Evolutionary conservation across 2,329 filamentous ascomycete genomes (phyloP).

Genomic region (Rhynchosporium secalis): DNA sequence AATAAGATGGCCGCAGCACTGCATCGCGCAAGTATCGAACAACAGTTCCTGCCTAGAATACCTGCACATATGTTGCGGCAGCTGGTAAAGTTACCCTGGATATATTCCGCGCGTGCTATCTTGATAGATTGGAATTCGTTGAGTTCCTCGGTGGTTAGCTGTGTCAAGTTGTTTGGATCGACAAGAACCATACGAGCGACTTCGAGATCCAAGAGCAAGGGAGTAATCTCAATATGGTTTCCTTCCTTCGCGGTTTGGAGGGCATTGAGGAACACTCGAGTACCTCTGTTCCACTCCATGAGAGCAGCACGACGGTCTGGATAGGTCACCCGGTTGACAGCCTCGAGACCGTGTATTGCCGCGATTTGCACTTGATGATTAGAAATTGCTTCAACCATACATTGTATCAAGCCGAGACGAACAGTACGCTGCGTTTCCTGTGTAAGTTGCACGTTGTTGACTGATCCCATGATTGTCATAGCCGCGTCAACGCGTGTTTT

Average conservation of each 20-base stretch:
- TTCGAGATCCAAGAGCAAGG: constrained; percentile 12
- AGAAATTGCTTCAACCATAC: neutral
- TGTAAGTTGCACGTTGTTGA: neutral
- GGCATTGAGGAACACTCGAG: constrained; percentile 9
- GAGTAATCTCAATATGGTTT: neutral
- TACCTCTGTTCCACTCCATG: constrained; percentile 17
- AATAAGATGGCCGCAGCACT: constrained; percentile 13
- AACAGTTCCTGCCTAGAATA: neutral
- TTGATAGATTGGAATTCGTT: constrained; percentile 8
- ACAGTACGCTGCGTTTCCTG: neutral
- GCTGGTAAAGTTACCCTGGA: neutral
- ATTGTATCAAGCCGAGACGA: neutral
- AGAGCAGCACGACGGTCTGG: constrained; percentile 6
- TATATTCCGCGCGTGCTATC: neutral
- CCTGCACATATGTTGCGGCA: neutral
- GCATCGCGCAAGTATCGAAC: constrained; percentile 8
- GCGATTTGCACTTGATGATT: constrained; percentile 14
- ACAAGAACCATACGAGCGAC: constrained; percentile 11
- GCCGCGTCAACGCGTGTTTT: neutral
- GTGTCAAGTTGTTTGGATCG: constrained; percentile 2
- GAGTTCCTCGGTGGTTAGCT: neutral
- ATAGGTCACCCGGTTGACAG: neutral
- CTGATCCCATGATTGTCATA: neutral
- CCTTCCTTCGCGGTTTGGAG: neutral
- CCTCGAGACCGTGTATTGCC: constrained; percentile 3